Conservation (phyloP, 1,284 basidiomycete species). For the Rhodotorula sp. region DNA sequence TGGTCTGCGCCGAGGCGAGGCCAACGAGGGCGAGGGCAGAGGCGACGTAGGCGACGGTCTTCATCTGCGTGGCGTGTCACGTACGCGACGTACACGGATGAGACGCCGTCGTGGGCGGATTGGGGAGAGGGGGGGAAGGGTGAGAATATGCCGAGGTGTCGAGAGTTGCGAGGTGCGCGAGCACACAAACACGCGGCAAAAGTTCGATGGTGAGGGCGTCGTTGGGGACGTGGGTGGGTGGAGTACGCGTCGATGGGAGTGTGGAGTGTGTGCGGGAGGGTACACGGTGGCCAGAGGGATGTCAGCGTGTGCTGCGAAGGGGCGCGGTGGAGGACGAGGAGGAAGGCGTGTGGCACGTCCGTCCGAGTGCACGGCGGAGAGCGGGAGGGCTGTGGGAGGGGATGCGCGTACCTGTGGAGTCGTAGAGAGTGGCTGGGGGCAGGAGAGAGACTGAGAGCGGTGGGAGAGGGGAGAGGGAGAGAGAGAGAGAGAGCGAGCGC, state of each 20-base stretch:
- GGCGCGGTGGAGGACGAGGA: neutral
- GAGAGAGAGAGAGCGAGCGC: neutral
- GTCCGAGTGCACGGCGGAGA: neutral
- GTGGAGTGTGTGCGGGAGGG: neutral
- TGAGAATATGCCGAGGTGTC: neutral
- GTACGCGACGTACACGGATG: neutral
- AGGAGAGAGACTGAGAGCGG: neutral
- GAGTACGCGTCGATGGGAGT: neutral
- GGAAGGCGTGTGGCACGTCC: too few relatives aligned
- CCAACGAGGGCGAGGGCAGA: conserved; percentile 22
- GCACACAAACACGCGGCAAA: neutral
- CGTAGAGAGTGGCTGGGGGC: neutral
- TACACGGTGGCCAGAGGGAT: neutral
- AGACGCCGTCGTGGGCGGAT: neutral
- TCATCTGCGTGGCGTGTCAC: neutral
- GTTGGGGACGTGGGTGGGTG: neutral
- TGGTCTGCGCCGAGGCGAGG: conserved; percentile 23
- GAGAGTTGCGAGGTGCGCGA: neutral
- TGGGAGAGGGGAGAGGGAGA: neutral
- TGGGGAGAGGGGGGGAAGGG: neutral
- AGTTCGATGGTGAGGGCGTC: neutral
- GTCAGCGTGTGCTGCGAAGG: conserved; percentile 2
- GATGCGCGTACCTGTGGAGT: neutral
- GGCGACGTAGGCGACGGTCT: conserved; percentile 16
- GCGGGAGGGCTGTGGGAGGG: neutral